Evolutionary conservation across 768 basidiomycete genomes (phyloP), one percentile per base, ranked within the genome.

Genomic region (Auricularia sp.): DNA sequence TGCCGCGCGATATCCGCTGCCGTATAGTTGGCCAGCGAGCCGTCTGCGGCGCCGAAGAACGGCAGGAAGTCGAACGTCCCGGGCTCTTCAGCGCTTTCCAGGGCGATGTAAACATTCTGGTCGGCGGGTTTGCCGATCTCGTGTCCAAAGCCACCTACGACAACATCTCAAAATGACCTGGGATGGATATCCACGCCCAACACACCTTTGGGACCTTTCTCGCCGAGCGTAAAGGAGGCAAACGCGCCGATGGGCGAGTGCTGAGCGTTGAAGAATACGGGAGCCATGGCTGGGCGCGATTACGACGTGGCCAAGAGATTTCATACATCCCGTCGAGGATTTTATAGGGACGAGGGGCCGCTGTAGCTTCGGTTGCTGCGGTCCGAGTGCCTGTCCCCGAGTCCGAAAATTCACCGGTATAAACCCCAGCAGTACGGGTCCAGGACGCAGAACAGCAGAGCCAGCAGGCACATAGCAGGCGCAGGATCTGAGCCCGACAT

Each of bases 241-340:
- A 59, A 59, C 23, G 56, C 56, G 56, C 56, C 56, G 56, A 59
- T 59, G 56, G 56, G 56, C 35, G 56, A 59, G 56, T 59, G 56
- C 29, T 59, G 56, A 29, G 56, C 56, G 34, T 59, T 59, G 56
- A 8, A 59, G 56, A 59, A 59, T 6, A 59, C 56, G 8, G 23
- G 14, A 23, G 23, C 56, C 56, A 59, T 59, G 21, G 18, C 16
- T 16, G 47, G 18, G 47, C 11, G 47, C 47, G 47, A 2, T 29
- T 29, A 51, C 18, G 21, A 21, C 18, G 47, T 51, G 47, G 47
- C 47, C 39, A 42, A 51, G 47, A 51, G 47, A 18, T 18, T 18
- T 51, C 47, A 21, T 8, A 42, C 39, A 14, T 42, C 12, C 39
- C 47, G 47, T 16, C 21, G 47, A 21, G 18, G 14, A 18, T 18